Evolutionary conservation across 352 stramenopile species (phyloP).

Genomic region (Aphanomyces astaci): DNA sequence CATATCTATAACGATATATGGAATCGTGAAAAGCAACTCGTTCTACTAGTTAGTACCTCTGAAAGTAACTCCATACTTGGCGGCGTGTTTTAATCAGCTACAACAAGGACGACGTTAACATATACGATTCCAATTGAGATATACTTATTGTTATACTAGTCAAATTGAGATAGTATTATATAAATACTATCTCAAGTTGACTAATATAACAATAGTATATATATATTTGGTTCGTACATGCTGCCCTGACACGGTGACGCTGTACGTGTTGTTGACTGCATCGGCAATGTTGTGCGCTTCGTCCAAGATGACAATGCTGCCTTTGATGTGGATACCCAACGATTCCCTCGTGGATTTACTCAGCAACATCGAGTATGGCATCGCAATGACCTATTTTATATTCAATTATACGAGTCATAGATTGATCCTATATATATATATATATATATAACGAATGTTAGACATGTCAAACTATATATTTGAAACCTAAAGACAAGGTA

Average conservation of each 20-base stretch:
- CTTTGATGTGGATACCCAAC: slow-evolving; percentile 76
- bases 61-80: slow-evolving; percentile 79
- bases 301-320: slow-evolving; percentile 95
- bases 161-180: too few relatives aligned
- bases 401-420: too few relatives aligned
- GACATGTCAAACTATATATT: neutral
- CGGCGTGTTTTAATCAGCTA: slow-evolving; percentile 32
- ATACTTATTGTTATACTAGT: slow-evolving; percentile 64
- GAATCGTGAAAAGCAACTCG: too few relatives aligned
- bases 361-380: slow-evolving; percentile 92
- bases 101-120: neutral
- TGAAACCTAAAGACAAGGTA: too few relatives aligned
- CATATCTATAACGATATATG: slow-evolving; percentile 42
- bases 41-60: slow-evolving; percentile 19
- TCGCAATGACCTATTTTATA: slow-evolving; percentile 63
- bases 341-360: slow-evolving; percentile 86
- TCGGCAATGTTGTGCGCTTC: slow-evolving; percentile 99
- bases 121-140: too few relatives aligned
- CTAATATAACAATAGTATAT: too few relatives aligned
- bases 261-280: slow-evolving; percentile 89
- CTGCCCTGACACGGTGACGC: slow-evolving; percentile 35
- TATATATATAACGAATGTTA: neutral
- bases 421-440: too few relatives aligned
- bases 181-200: too few relatives aligned
- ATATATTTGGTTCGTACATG: slow-evolving; percentile 2